These are phyloP conservation scores for Diaporthe caulivora DNA, from an alignment of 2,329 filamentous ascomycete genomes.

Conservation along the genomic window DNA sequence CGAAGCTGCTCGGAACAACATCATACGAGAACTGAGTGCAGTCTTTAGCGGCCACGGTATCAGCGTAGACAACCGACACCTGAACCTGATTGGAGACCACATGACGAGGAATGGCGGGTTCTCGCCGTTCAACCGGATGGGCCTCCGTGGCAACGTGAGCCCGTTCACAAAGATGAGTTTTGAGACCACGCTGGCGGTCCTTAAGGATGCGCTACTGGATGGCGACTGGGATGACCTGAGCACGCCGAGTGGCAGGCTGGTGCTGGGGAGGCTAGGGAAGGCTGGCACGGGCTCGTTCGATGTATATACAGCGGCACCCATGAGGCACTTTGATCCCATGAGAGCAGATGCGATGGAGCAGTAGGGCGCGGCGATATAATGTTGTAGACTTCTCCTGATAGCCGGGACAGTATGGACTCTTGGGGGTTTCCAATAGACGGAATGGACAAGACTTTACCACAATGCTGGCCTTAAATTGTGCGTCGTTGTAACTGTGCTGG, in stretches of 20 bases:
- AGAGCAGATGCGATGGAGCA: constrained; percentile 41
- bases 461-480: not conserved
- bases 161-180: constrained; percentile 99
- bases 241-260: constrained; percentile 88
- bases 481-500: not conserved
- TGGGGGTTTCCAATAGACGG: not conserved
- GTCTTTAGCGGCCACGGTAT: constrained; percentile 96
- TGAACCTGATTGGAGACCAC: constrained; percentile 95
- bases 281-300: constrained; percentile 95
- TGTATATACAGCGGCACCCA: constrained; percentile 76
- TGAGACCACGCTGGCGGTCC: constrained; percentile 94
- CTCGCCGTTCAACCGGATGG: constrained; percentile 92
- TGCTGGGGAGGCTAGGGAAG: constrained; percentile 84
- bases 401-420: not conserved
- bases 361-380: constrained; percentile 5
- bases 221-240: constrained; percentile 90
- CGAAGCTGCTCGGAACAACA: constrained; percentile 88
- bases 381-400: not conserved
- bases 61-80: constrained; percentile 88
- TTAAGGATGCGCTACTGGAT: constrained; percentile 91
- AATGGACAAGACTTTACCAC: not conserved
- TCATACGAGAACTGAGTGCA: constrained; percentile 85
- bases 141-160: constrained; percentile 84
- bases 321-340: constrained; percentile 58
- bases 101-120: constrained; percentile 97